phyloP scores from a whole-genome alignment of 805 yeast species.

The Saccharomycopsis javanensis region DNA sequence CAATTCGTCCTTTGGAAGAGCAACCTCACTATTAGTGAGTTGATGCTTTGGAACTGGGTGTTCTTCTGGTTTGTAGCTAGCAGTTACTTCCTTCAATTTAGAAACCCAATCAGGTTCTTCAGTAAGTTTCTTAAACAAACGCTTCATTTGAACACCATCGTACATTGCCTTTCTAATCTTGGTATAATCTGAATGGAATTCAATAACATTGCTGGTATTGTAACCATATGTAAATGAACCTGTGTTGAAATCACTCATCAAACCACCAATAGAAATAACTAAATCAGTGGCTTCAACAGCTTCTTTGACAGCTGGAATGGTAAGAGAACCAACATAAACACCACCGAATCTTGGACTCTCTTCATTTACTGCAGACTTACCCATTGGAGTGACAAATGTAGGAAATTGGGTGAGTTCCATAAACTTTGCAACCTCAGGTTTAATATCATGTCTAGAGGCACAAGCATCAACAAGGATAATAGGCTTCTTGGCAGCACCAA shows the following conservation, averaged over 20 bases:
- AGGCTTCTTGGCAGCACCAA: slow-evolving; percentile 56
- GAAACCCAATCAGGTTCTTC: slow-evolving; percentile 1
- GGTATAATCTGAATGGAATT: slow-evolving; percentile 47
- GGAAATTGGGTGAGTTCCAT: slow-evolving; percentile 68
- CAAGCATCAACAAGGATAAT: slow-evolving; percentile 79
- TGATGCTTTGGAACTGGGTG: slow-evolving; percentile 12
- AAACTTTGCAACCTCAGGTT: slow-evolving; percentile 51
- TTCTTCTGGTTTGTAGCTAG: slow-evolving; percentile 2
- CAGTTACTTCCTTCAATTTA: neutral
- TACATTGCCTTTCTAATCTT: slow-evolving; percentile 42
- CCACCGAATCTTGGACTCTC: slow-evolving; percentile 68
- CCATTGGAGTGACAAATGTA: slow-evolving; percentile 83
- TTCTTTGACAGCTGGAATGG: slow-evolving; percentile 60
- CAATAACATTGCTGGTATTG: slow-evolving; percentile 43
- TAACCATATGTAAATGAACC: slow-evolving; percentile 61
- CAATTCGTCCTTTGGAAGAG: slow-evolving; percentile 3
- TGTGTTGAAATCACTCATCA: slow-evolving; percentile 82
- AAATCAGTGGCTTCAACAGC: slow-evolving; percentile 69
- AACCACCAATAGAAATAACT: slow-evolving; percentile 70
- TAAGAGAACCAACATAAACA: slow-evolving; percentile 75
- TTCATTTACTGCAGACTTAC: slow-evolving; percentile 73
- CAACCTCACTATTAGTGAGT: slow-evolving; percentile 1
- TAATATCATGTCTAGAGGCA: slow-evolving; percentile 67
- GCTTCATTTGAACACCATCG: slow-evolving; percentile 46
- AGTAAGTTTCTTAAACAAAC: slow-evolving; percentile 23